Evolutionary conservation across 2,329 filamentous ascomycete genomes (phyloP), one percentile per base, ranked within the genome.

Genomic region (Hirsutella rhossiliensis): DNA sequence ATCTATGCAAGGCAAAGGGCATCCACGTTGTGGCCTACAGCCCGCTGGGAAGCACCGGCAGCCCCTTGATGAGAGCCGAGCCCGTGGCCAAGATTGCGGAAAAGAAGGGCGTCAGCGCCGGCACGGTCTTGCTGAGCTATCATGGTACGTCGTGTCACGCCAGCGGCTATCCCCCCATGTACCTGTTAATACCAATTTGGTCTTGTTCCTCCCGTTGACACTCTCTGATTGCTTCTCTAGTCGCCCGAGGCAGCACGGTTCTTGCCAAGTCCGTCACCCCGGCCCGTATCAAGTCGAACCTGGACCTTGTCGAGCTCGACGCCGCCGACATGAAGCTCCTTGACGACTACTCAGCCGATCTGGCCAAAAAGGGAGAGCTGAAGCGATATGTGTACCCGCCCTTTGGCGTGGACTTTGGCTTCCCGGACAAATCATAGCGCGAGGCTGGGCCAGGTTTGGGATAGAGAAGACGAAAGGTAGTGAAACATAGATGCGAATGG

Each of bases 11-110:
- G 47, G 66, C 71, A 46, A 81, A 83, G 62, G 76, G 76, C 45
- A 85, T 88, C 48, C 74, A 84, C 55, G 65, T 87, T 56, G 80
- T 85, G 51, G 82, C 83, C 15, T 88, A 87, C 68, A 77, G 72
- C 52, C 78, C 77, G n/a, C 66, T 82, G 1, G 78, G 78, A 32
- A 76, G 73, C 64, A 77, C 80, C 5, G 76, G 78, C 39, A 74
- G 78, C 12, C 80, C 82, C 43, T 67, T 84, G 47, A 67, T 84
- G 54, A 72, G 74, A 48, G 76, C 78, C 45, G 79, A 76, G 57
- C 72, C 76, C 1, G 71, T 81, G 31, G 65, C 81, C 42, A 71
- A 78, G 62, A 66, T 84, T 43, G 77, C 84, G 18, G 73, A 80
- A 60, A 78, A 79, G 64, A 75, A 78, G 54, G 67, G 75, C 31